These are phyloP conservation scores for Striga hermonthica DNA, from an alignment of 305 asterid species.

Conservation along the genomic window DNA sequence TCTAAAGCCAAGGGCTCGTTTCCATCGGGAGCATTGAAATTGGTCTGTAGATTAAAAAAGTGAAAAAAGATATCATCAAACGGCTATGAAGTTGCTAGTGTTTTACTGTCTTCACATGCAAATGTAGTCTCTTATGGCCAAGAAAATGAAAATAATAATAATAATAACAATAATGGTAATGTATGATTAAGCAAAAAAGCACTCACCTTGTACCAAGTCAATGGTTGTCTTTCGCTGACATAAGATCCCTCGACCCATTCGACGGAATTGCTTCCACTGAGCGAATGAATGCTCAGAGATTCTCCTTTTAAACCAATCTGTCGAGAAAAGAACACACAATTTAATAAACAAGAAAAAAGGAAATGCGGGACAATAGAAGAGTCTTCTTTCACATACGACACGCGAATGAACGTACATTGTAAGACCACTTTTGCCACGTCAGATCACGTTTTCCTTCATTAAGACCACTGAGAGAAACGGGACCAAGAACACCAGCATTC, in stretches of 20 bases:
- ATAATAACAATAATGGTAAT: background rate
- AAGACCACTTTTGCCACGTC: constrained; percentile 98
- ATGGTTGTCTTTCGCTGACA: constrained; percentile 74
- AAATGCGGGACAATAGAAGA: constrained; percentile 4
- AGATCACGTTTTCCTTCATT: constrained; percentile 85
- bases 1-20: constrained; percentile 88
- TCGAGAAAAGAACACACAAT: constrained; percentile 15
- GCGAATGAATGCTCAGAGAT: constrained; percentile 84
- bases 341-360: constrained; percentile 12
- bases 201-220: constrained; percentile 96
- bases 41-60: constrained; percentile 47
- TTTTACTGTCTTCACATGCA: no score
- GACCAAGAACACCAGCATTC: constrained; percentile 99
- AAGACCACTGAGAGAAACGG: constrained; percentile 88
- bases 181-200: background rate
- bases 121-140: no score
- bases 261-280: constrained; percentile 81
- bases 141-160: background rate
- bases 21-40: constrained; percentile 74
- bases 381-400: background rate
- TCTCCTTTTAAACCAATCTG: constrained; percentile 95
- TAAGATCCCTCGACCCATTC: constrained; percentile 86
- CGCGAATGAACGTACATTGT: constrained; percentile 49
- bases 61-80: constrained; percentile 1
- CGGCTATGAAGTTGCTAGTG: background rate